Evolutionary conservation across 2,329 filamentous ascomycete genomes (phyloP).

Genomic region (Calonectria ilicicola): DNA sequence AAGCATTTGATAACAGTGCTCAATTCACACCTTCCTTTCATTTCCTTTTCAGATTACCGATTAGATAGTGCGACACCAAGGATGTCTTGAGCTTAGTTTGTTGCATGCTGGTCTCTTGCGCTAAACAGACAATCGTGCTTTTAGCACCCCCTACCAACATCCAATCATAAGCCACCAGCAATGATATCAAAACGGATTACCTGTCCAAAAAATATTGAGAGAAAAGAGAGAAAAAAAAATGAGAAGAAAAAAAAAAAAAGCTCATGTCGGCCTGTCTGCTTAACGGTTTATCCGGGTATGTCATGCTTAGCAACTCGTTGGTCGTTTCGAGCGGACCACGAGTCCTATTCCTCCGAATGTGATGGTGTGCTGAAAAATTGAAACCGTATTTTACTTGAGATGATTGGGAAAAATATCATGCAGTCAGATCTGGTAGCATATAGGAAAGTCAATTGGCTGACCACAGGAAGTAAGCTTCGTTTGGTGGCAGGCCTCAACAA

Average conservation of each 20-base stretch:
- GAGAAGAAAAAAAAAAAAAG: no score
- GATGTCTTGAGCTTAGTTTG: no score
- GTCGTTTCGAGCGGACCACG: neutral
- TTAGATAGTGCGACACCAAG: no score
- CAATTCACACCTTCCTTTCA: no score
- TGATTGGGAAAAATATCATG: neutral
- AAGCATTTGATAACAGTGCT: no score
- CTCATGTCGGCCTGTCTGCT: neutral
- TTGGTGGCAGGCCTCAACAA: neutral
- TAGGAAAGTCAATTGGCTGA: neutral
- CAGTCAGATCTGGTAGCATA: neutral
- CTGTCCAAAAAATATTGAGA: neutral
- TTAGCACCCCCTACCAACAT: neutral
- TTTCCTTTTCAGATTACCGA: no score
- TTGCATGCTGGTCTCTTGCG: no score
- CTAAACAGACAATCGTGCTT: no score
- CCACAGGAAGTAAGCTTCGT: neutral
- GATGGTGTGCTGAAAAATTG: no score
- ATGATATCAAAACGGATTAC: no score
- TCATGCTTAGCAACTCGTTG: neutral
- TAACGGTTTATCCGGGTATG: neutral
- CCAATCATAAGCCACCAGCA: neutral
- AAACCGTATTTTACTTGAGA: neutral
- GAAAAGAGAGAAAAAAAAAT: neutral
- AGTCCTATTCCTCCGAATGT: neutral